Evolutionary conservation across 2,329 filamentous ascomycete species (phyloP).

Genomic region (Alternaria rosae): DNA sequence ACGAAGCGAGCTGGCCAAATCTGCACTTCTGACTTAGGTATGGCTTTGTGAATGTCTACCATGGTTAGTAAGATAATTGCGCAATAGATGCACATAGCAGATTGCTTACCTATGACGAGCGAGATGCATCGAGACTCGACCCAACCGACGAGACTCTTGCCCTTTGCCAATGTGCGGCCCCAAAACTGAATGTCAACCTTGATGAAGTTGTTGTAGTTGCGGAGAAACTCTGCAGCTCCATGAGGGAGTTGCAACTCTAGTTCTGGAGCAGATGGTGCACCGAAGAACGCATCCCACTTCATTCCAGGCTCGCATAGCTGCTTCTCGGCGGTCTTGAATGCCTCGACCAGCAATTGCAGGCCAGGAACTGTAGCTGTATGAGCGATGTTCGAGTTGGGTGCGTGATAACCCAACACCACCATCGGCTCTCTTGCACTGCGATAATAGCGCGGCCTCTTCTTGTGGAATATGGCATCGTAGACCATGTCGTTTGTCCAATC

Average conservation of each 20-base stretch:
- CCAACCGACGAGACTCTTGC: constrained; percentile 67
- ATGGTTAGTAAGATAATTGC: background rate
- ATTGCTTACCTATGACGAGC: constrained; percentile 64
- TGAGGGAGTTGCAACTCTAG: background rate
- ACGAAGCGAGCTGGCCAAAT: constrained; percentile 70
- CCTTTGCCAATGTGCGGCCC: constrained; percentile 64
- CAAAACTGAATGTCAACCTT: constrained; percentile 71
- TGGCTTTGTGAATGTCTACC: constrained; percentile 62
- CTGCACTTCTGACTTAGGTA: constrained; percentile 61
- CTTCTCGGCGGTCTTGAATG: constrained; percentile 58
- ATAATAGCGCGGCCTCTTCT: constrained; percentile 55
- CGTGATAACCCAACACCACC: constrained; percentile 68
- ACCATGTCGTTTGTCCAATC: constrained; percentile 65
- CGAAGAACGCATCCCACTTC: constrained; percentile 43
- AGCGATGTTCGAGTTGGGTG: constrained; percentile 68
- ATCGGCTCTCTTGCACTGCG: constrained; percentile 67
- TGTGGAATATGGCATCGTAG: constrained; percentile 66
- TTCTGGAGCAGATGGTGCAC: background rate
- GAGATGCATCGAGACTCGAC: constrained; percentile 67
- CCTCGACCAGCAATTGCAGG: constrained; percentile 59
- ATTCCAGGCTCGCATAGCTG: constrained; percentile 46
- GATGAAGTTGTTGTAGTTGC: constrained; percentile 62
- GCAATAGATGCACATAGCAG: too few relatives aligned
- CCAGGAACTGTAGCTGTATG: constrained; percentile 63
- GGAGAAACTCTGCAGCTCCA: constrained; percentile 57